Evolutionary conservation across 345 rosid species (phyloP), one percentile per base, ranked within the genome.

Genomic region (Capsella bursapastoris): DNA sequence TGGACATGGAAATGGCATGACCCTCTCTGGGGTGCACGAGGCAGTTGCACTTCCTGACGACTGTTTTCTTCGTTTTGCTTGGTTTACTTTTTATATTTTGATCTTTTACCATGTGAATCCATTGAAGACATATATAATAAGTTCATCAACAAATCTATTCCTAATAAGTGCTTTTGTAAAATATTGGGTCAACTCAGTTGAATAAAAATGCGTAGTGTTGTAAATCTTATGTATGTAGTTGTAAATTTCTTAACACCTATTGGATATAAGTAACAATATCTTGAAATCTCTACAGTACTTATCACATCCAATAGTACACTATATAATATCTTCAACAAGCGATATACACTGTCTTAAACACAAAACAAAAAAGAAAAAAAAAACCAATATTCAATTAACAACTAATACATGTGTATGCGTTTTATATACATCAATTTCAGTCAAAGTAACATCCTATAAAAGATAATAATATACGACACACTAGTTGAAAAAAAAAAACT

Each of bases 11-110:
- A 44, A 64, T 73, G 65, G 57, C 57, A 73, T 56, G 77, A 64
- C 65, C 8, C 41, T 56, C 37, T 56, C 37, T 34, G 9, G 35
- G 28, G 16, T 64, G 70, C 77, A 64, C 50, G 77, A 64, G 71
- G 77, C 77, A 56, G 65, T 73, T 73, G 71, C 77, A 73, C n/a
- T 73, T 56, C 71, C 27, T 64, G 77, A 64, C 77, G 64, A 63
- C 38, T 50, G 25, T 43, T 37, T 71, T 37, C 22, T 71, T 40
- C 43, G 29, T 61, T 50, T 58, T 58, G 32, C 58, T 58, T 35
- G 1, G 4, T 47, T 47, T 43, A 57, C 18, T 51, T 50, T 18
- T 29, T 50, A n/a, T 63, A 4, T 28, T 43, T 40, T 52, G 1
- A 1, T 11, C 1, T 41, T 69, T n/a, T 28, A 40, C 12, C 8